phyloP scores from a whole-genome alignment of 1,284 basidiomycete genomes.

The Cryptococcus jaspeensis region DNA sequence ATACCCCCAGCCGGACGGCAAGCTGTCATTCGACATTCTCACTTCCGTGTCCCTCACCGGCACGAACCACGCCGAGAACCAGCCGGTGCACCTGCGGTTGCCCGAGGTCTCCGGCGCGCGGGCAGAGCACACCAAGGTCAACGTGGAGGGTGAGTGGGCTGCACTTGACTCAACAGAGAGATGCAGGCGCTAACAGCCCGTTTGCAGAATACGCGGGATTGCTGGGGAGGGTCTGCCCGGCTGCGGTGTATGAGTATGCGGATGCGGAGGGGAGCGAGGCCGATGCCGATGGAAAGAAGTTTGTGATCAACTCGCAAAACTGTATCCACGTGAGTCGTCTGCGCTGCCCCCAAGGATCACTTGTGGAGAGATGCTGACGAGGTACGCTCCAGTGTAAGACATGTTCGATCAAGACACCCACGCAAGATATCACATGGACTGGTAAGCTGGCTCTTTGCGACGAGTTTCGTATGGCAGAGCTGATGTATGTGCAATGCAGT shows the following conservation, averaged over 20 bases:
- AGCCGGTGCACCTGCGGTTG: conserved; percentile 83
- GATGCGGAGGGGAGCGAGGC: conserved; percentile 59
- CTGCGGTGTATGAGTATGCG: conserved; percentile 96
- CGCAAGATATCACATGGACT: conserved; percentile 91
- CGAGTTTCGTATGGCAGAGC: neutral
- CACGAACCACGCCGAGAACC: conserved; percentile 96
- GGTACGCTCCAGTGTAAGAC: conserved; percentile 70
- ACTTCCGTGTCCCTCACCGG: conserved; percentile 88
- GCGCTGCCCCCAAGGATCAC: conserved; percentile 5
- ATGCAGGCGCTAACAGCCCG: neutral
- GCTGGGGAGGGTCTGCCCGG: conserved; percentile 86
- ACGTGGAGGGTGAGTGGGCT: conserved; percentile 57
- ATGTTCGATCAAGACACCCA: conserved; percentile 86
- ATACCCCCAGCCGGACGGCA: conserved; percentile 87
- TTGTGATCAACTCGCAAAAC: conserved; percentile 92
- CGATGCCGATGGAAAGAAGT: conserved; percentile 71
- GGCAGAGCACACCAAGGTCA: conserved; percentile 69
- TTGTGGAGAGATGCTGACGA: neutral
- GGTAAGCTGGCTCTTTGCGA: conserved; percentile 14
- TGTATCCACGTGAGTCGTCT: conserved; percentile 49
- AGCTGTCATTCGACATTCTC: conserved; percentile 90
- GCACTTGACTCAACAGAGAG: neutral
- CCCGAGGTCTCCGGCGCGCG: conserved; percentile 56
- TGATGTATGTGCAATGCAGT: conserved; percentile 52
- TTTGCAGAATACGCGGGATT: conserved; percentile 73